A percentile compares a stretch with the other conserved stretches of the same genome.
phyloP scores from a whole-genome alignment of 2,329 filamentous ascomycete genomes.

The Cladophialophora chaetospira region DNA sequence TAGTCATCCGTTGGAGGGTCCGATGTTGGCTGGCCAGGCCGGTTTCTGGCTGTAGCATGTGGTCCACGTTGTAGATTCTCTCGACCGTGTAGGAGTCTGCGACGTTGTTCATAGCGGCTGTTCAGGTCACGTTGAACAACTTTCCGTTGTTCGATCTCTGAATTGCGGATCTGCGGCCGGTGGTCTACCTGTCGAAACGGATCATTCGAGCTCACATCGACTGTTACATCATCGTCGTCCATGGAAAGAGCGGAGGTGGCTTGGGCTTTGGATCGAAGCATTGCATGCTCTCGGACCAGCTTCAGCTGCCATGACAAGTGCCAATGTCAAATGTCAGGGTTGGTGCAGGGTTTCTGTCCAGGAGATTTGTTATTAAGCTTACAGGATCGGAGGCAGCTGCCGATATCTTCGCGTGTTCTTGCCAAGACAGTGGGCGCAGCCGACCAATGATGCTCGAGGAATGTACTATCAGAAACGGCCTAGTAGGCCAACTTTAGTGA shows the following conservation, averaged over 20 bases:
- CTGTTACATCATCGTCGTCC: neutral
- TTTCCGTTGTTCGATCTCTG: neutral
- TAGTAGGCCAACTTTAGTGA: neutral
- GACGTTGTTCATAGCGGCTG: neutral
- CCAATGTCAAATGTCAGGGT: too few species aligned
- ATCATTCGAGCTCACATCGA: neutral
- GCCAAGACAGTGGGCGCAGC: neutral
- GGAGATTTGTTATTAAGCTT: too few species aligned
- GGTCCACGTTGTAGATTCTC: neutral
- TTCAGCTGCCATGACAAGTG: neutral
- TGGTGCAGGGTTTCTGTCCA: too few species aligned
- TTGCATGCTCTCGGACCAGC: neutral
- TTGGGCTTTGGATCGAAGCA: neutral
- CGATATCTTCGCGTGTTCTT: too few species aligned
- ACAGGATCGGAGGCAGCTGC: too few species aligned
- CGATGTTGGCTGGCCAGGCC: neutral
- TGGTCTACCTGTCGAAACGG: neutral
- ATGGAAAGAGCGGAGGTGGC: neutral
- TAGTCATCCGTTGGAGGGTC: neutral
- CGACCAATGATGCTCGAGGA: neutral
- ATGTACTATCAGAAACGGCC: neutral
- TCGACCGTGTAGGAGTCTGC: neutral
- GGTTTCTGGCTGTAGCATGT: neutral
- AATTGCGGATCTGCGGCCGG: neutral
- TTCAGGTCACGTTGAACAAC: neutral